phyloP scores from a whole-genome alignment of 441 rosid species.

The Hura crepitans region DNA sequence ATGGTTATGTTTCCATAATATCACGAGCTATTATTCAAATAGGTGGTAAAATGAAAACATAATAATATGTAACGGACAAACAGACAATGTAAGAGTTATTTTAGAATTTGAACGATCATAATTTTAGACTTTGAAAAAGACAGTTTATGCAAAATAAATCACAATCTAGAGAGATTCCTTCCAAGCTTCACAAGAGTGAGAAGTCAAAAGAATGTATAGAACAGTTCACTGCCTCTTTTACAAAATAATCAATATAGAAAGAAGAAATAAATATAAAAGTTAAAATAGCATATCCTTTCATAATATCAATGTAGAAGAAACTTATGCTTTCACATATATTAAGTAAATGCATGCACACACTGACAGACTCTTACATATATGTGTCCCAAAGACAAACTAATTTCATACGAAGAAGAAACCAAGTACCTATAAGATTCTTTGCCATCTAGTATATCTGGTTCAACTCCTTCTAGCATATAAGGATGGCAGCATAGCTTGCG shows the following conservation, averaged over 20 bases:
- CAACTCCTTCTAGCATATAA: constrained; percentile 94
- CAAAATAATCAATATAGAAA: neutral
- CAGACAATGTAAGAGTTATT: neutral
- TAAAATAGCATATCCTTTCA: neutral
- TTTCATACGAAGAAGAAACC: neutral
- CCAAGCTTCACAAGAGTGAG: neutral
- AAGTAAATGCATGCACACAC: constrained; percentile 1
- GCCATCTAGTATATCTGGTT: constrained; percentile 62
- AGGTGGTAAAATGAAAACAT: constrained; percentile 6
- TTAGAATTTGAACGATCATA: neutral
- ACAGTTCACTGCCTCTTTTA: neutral
- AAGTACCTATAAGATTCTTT: constrained; percentile 73
- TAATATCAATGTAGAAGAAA: neutral
- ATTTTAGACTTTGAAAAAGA: neutral
- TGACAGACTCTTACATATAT: too few species aligned
- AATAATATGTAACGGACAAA: neutral
- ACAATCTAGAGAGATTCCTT: constrained; percentile 3
- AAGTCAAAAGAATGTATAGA: neutral
- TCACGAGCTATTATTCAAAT: neutral
- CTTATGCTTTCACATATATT: neutral
- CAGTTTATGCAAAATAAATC: neutral
- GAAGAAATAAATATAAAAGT: neutral
- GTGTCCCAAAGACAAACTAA: neutral
- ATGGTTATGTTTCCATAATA: neutral
- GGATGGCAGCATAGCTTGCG: constrained; percentile 99